These are phyloP conservation scores for Metschnikowia colocasiae DNA, from an alignment of 805 yeast genomes.

Conservation along the genomic window DNA sequence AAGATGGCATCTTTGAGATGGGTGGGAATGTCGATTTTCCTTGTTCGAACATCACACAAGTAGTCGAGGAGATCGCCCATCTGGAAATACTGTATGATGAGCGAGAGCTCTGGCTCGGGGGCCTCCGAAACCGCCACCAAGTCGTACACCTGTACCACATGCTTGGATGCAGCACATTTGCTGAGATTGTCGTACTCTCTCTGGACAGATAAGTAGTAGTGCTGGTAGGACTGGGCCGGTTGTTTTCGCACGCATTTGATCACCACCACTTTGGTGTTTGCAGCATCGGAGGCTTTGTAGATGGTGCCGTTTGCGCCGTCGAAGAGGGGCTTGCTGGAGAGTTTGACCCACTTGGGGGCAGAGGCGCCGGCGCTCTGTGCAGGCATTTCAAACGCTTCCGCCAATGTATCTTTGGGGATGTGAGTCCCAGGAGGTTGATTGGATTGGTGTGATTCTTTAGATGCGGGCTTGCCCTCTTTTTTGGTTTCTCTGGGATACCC, in stretches of 20 bases:
- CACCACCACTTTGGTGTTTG: conserved; percentile 21
- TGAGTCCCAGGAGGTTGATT: too few relatives aligned
- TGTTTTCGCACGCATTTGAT: conserved; percentile 31
- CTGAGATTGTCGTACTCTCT: conserved; percentile 31
- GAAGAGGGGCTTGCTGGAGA: conserved; percentile 30
- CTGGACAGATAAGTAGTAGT: conserved; percentile 23
- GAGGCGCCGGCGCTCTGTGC: too few relatives aligned
- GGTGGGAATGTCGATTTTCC: conserved; percentile 26
- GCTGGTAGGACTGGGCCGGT: conserved; percentile 7
- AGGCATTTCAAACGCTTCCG: too few relatives aligned
- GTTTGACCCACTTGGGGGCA: conserved; percentile 21
- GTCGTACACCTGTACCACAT: conserved; percentile 28
- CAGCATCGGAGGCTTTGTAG: conserved; percentile 27
- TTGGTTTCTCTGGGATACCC: too few relatives aligned
- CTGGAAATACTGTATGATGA: conserved; percentile 41
- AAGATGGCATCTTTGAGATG: conserved; percentile 45
- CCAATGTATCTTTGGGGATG: too few relatives aligned
- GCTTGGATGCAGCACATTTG: conserved; percentile 24
- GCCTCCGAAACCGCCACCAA: conserved; percentile 18
- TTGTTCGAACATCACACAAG: conserved; percentile 37
- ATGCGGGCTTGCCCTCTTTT: too few relatives aligned
- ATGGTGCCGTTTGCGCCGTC: conserved; percentile 44
- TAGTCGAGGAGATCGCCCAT: conserved; percentile 48
- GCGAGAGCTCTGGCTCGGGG: conserved; percentile 22
- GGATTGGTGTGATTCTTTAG: too few relatives aligned